phyloP scores from a whole-genome alignment of 176 grass and related monocot species.

The Ampelocalamus luodianensis region DNA sequence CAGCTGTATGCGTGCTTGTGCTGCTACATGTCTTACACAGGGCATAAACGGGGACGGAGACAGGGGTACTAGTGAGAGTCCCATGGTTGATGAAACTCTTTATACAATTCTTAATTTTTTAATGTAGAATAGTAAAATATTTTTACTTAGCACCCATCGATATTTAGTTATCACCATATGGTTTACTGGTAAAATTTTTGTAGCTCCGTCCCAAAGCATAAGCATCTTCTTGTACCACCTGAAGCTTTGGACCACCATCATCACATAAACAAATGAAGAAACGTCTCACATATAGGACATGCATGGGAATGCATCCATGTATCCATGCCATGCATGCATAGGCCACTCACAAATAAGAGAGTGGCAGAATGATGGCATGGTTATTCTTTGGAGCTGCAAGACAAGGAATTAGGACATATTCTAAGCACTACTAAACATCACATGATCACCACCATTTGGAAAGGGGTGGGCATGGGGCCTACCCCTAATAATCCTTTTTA shows the following conservation, averaged over 20 bases:
- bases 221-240: conserved; percentile 11
- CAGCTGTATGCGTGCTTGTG: conserved; percentile 11
- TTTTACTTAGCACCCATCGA: too few relatives aligned
- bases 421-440: conserved; percentile 52
- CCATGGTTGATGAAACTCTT: too few relatives aligned
- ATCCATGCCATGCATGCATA: background rate
- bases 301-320: background rate
- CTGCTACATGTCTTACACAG: conserved; percentile 48
- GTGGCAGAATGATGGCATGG: conserved; percentile 44
- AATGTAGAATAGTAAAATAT: too few relatives aligned
- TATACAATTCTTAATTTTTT: too few relatives aligned
- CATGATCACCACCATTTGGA: conserved; percentile 62
- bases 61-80: too few relatives aligned
- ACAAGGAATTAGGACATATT: conserved; percentile 41
- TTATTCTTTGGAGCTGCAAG: conserved; percentile 13
- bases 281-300: background rate
- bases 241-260: background rate
- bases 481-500: conserved; percentile 57
- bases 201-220: background rate
- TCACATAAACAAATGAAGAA: conserved; percentile 39
- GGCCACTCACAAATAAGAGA: background rate
- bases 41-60: background rate
- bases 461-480: conserved; percentile 33
- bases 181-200: too few relatives aligned
- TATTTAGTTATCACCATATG: too few relatives aligned